These are phyloP conservation scores for Arctostaphylos glauca DNA, from an alignment of 148 eudicot genomes.

Conservation along the genomic window DNA sequence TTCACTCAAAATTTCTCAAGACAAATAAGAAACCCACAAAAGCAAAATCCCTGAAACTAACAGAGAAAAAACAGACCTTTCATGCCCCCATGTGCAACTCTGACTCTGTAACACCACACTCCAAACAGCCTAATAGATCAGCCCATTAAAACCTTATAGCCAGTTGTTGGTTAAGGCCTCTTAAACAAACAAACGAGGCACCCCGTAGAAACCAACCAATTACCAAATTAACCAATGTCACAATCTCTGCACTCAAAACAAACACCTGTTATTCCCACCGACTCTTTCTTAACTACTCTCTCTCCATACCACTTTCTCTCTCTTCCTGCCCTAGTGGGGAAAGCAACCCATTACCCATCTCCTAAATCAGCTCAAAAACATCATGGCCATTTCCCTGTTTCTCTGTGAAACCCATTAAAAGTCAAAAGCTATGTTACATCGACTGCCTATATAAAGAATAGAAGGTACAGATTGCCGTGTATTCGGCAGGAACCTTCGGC, in stretches of 20 bases:
- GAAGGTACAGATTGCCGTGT: conserved; percentile 14
- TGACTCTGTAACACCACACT: conserved; percentile 6
- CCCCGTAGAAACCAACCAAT: conserved; percentile 1
- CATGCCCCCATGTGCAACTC: conserved; percentile 16
- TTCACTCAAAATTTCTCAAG: too few relatives aligned
- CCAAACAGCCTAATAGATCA: background rate
- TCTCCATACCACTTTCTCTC: background rate
- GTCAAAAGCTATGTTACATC: conserved; percentile 42
- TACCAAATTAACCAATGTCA: conserved; percentile 6
- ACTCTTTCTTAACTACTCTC: background rate
- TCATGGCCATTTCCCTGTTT: background rate
- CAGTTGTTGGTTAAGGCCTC: background rate
- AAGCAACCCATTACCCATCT: background rate
- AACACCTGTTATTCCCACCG: background rate
- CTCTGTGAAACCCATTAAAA: conserved; percentile 18
- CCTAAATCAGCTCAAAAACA: background rate
- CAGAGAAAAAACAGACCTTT: conserved; percentile 6
- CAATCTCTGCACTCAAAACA: background rate
- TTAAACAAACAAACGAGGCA: background rate
- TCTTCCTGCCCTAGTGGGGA: background rate
- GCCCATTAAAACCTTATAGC: background rate
- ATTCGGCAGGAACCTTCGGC: conserved; percentile 34
- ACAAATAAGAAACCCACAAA: too few relatives aligned
- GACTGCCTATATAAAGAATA: background rate
- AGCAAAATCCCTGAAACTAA: background rate